Percentiles rank a stretch among this genome's conserved stretches.
Conservation (phyloP, 768 basidiomycete genomes). For the Trametes sanguinea region DNA sequence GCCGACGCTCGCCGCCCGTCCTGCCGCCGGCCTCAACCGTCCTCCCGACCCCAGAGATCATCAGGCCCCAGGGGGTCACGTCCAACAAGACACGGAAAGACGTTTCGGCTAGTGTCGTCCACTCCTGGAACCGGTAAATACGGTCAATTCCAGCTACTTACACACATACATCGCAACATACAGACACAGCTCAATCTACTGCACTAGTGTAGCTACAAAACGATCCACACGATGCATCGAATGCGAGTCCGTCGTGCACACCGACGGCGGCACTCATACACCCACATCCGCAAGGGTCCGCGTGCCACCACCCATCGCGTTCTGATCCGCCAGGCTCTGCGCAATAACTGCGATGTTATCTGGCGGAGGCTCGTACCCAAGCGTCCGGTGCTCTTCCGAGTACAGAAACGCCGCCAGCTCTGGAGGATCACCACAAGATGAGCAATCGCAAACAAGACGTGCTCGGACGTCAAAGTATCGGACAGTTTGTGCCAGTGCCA, state of each 20-base stretch:
- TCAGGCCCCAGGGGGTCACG: not conserved
- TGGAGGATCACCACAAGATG: not conserved
- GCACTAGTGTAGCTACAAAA: not conserved
- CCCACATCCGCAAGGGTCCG: conserved; percentile 1
- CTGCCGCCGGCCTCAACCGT: conserved; percentile 3
- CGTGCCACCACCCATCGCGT: conserved; percentile 1
- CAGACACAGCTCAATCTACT: too few species aligned
- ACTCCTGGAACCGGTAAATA: not conserved
- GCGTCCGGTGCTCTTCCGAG: conserved; percentile 26
- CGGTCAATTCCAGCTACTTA: not conserved
- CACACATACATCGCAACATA: not conserved
- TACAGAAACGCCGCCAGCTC: conserved; percentile 22
- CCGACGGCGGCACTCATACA: not conserved
- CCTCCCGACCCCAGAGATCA: not conserved
- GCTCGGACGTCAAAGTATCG: too few species aligned
- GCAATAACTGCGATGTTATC: conserved; percentile 26
- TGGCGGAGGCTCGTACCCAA: conserved; percentile 23
- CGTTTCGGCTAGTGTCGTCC: not conserved
- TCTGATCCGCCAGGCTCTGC: conserved; percentile 24
- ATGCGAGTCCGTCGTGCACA: too few species aligned
- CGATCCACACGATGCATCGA: too few species aligned
- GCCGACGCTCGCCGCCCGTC: conserved; percentile 8
- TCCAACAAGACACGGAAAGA: not conserved
- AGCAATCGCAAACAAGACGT: not conserved
- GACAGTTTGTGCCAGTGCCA: not conserved